A percentile compares a stretch with the other conserved stretches of the same genome.
These are phyloP conservation scores for Neobulgaria alba DNA, from an alignment of 2,329 filamentous ascomycete genomes.

Conservation along the genomic window DNA sequence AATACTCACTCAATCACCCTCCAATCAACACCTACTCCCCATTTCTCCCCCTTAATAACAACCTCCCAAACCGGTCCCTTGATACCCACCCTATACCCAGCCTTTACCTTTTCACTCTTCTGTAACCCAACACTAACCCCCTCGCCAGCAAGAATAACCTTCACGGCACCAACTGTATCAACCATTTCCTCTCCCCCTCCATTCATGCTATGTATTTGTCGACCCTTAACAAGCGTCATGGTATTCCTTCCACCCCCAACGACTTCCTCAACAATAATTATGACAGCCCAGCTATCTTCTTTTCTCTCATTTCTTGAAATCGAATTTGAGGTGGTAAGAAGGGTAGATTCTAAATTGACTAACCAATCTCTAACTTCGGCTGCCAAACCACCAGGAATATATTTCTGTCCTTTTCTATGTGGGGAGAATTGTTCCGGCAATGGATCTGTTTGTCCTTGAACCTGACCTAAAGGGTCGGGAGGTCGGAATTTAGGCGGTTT, in stretches of 20 bases:
- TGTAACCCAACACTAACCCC: constrained; percentile 19
- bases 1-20: too few species aligned
- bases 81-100: constrained; percentile 24
- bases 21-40: constrained; percentile 30
- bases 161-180: constrained; percentile 16
- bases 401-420: constrained; percentile 40
- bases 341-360: constrained; percentile 31
- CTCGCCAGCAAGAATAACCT: constrained; percentile 27
- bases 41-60: constrained; percentile 23
- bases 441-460: constrained; percentile 25
- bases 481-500: constrained; percentile 28
- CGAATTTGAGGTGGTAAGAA: constrained; percentile 7
- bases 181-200: constrained; percentile 6
- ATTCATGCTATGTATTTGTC: constrained; percentile 11
- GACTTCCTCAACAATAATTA: constrained; percentile 24
- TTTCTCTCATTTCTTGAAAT: constrained; percentile 6
- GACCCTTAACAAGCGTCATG: constrained; percentile 25
- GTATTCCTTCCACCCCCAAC: constrained; percentile 16
- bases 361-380: constrained; percentile 42
- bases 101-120: constrained; percentile 18
- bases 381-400: constrained; percentile 40
- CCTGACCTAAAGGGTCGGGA: constrained; percentile 16
- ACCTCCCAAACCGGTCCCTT: constrained; percentile 30
- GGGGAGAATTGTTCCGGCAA: constrained; percentile 46
- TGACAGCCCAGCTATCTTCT: constrained; percentile 24